phyloP scores from a whole-genome alignment of 2,329 filamentous ascomycete species.

The Trichoderma koningii region DNA sequence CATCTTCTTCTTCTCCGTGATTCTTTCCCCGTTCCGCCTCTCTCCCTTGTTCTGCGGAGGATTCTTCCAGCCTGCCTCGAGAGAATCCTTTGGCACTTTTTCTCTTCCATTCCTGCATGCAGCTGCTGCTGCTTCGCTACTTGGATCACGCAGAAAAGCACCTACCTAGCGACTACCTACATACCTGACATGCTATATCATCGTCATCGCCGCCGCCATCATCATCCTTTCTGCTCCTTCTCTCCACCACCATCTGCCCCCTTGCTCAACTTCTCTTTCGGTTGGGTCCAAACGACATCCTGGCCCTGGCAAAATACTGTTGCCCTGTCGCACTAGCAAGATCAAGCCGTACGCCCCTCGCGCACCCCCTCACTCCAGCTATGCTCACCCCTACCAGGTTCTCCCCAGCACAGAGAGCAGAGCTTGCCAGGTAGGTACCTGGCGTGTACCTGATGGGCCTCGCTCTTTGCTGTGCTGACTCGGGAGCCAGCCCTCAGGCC shows the following conservation, averaged over 20 bases:
- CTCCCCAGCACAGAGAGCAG: background rate
- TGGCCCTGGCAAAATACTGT: slow-evolving; percentile 10
- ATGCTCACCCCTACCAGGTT: background rate
- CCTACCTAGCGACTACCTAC: background rate
- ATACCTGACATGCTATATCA: background rate
- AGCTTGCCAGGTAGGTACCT: slow-evolving; percentile 8
- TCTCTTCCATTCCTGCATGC: background rate
- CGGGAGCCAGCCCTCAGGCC: slow-evolving; percentile 18
- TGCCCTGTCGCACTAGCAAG: slow-evolving; percentile 19
- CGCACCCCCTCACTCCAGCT: background rate
- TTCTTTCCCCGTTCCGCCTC: no score
- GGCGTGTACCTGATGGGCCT: slow-evolving; percentile 3
- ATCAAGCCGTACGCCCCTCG: background rate
- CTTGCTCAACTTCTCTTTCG: background rate
- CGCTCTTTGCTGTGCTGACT: slow-evolving; percentile 17
- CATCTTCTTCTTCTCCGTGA: no score
- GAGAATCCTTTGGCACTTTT: background rate
- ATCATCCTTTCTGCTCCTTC: slow-evolving; percentile 2
- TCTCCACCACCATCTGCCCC: slow-evolving; percentile 3
- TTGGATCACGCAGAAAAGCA: background rate
- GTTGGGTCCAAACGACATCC: slow-evolving; percentile 20
- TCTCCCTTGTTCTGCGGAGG: no score
- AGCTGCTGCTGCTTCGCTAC: background rate
- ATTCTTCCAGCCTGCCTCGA: no score
- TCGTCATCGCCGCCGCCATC: slow-evolving; percentile 7